Evolutionary conservation across 768 basidiomycete species (phyloP), one percentile per base, ranked within the genome.

Genomic region (Kwoniella bestiolae): DNA sequence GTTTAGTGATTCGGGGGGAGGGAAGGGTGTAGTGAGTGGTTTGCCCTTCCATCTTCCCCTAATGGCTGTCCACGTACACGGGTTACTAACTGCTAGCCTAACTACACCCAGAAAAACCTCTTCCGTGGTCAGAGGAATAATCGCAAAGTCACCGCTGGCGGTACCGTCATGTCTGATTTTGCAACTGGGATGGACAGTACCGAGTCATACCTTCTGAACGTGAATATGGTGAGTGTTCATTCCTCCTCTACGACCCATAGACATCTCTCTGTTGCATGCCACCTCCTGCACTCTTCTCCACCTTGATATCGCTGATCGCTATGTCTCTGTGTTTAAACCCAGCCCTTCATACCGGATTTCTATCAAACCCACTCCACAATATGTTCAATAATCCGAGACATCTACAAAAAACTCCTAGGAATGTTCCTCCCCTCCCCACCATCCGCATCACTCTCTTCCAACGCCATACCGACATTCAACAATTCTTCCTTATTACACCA

Each of bases 341-440:
- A 76, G 77, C 80, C 80, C 0, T 81, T 79, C 65, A 44, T 65
- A 29, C 70, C 70, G 26, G 75, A 76, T 59, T 76, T 73, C 47
- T 76, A 71, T 60, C 70, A 73, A 63, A 63, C 56, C 3, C 58
- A 72, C 51, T 65, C 73, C 25, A 60, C 69, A 3, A 58, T 69
- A 21, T 76, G 75, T 56, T 61, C 66, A 14, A 73, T 78, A 65
- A 73, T 81, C 57, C 76, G 75, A 9, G 77, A 77, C 28, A 45
- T 79, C 1, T 81, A 81, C 69, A 76, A 72, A 32, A 77, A 75
- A 46, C 55, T 78, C 23, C 61, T 74, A 7, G 66, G 67, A 9
- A 71, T 76, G 65, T 65, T 79, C 59, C 64, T 77, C 14, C 77
- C 77, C 23, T 53, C 65, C 16, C 45, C 45, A 28, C 53, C 50